Percentiles rank a stretch among this genome's conserved stretches.
phyloP scores from a whole-genome alignment of 305 asterid species.

The Fraxinus xanthoxyloides region DNA sequence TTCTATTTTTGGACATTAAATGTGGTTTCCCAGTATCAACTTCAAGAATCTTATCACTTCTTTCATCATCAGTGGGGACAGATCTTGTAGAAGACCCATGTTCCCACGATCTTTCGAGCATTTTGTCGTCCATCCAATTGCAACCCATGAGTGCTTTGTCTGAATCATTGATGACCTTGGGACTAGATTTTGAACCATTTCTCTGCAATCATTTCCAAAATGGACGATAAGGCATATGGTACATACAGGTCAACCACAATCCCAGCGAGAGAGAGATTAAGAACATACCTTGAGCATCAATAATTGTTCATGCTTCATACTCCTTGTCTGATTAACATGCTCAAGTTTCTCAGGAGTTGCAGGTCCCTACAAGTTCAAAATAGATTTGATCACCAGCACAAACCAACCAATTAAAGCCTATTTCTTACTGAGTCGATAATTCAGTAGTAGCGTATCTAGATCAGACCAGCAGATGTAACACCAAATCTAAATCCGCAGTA shows the following conservation, averaged over 20 bases:
- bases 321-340: constrained; percentile 32
- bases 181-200: constrained; percentile 41
- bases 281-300: constrained; percentile 46
- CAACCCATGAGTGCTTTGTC: constrained; percentile 26
- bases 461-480: background rate
- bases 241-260: background rate
- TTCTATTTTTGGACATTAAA: constrained; percentile 28
- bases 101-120: constrained; percentile 34
- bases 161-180: constrained; percentile 17
- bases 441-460: background rate
- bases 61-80: constrained; percentile 33
- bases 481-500: background rate
- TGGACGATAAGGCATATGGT: background rate
- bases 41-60: constrained; percentile 57
- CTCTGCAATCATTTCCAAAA: constrained; percentile 39
- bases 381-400: background rate
- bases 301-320: constrained; percentile 46
- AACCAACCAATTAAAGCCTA: background rate
- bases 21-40: constrained; percentile 45
- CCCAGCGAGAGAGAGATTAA: background rate
- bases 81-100: constrained; percentile 26
- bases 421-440: background rate
- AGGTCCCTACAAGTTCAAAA: constrained; percentile 56
- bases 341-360: constrained; percentile 77
- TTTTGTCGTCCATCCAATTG: constrained; percentile 27